A percentile compares a stretch with the other conserved stretches of the same genome.
Evolutionary conservation across 2,329 filamentous ascomycete species (phyloP).

Genomic region (Chaetomium olivaceum): DNA sequence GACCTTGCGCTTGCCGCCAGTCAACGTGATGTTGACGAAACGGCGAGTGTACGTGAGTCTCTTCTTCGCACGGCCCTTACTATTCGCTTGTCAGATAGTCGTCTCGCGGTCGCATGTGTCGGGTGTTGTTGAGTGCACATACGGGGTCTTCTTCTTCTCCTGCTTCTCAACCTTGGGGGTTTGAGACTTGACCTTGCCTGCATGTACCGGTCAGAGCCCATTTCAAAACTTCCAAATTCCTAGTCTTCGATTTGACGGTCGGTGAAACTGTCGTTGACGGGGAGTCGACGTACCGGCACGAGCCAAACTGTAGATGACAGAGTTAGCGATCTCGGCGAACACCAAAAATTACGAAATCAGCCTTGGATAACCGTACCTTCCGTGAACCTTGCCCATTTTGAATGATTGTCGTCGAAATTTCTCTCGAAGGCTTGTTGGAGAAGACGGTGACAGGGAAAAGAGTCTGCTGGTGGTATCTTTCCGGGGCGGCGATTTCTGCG

Average conservation of each 20-base stretch:
- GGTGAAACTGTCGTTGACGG: slow-evolving; percentile 7
- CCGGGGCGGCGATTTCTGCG: slow-evolving; percentile 28
- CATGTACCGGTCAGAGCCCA: slow-evolving; percentile 23
- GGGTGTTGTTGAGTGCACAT: slow-evolving; percentile 19
- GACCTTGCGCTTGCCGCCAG: slow-evolving; percentile 96
- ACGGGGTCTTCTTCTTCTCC: slow-evolving; percentile 37
- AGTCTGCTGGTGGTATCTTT: slow-evolving; percentile 21
- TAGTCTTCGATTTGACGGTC: slow-evolving; percentile 17
- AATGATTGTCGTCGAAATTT: slow-evolving; percentile 27
- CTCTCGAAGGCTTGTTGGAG: slow-evolving; percentile 22
- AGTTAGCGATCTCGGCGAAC: slow-evolving; percentile 22
- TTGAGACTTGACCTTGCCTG: slow-evolving; percentile 96
- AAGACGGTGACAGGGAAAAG: slow-evolving; percentile 22
- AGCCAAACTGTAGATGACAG: slow-evolving; percentile 31
- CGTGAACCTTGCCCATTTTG: slow-evolving; percentile 37
- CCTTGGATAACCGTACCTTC: slow-evolving; percentile 28
- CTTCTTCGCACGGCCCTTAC: slow-evolving; percentile 96
- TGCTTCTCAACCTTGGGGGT: slow-evolving; percentile 65
- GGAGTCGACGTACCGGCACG: slow-evolving; percentile 33
- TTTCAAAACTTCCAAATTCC: not conserved
- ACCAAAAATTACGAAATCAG: not conserved
- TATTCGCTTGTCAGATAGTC: slow-evolving; percentile 25
- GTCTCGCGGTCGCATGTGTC: not conserved
- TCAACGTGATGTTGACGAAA: slow-evolving; percentile 98
- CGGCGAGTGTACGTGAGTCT: slow-evolving; percentile 93